Percentiles rank a stretch among this genome's conserved stretches.
Conservation (phyloP, 192 early-diverging fungal genomes). For the Rhizoclosmatium sp. region DNA sequence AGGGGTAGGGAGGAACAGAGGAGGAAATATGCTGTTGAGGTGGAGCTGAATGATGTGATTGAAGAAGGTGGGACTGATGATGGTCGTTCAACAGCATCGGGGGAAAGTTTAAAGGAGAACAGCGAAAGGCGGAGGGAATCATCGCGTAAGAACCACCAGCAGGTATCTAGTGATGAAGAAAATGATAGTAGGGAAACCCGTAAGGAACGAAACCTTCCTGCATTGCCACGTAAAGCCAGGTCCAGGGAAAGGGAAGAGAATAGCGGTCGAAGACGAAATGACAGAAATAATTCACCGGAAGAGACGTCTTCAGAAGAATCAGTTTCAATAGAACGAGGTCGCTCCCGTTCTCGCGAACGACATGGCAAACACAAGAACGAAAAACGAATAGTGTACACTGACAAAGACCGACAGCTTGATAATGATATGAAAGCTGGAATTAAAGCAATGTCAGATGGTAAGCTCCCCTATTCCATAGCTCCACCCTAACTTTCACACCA, state of each 20-base stretch:
- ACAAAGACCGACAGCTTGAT: not conserved
- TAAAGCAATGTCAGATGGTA: slow-evolving; percentile 19
- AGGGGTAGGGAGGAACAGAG: not conserved
- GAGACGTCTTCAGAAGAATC: too few relatives aligned
- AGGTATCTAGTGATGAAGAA: not conserved
- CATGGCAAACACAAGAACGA: too few relatives aligned
- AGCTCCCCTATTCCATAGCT: not conserved
- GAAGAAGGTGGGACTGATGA: slow-evolving; percentile 3
- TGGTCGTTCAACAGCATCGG: not conserved
- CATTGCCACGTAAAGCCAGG: not conserved
- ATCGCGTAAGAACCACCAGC: too few relatives aligned
- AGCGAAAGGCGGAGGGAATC: not conserved
- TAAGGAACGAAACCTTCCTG: not conserved
- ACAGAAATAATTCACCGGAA: too few relatives aligned
- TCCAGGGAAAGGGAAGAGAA: too few relatives aligned
- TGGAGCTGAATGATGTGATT: slow-evolving; percentile 1
- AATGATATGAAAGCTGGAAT: slow-evolving; percentile 27
- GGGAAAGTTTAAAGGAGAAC: not conserved
- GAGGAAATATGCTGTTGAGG: not conserved
- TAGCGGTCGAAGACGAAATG: too few relatives aligned
- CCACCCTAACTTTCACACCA: not conserved
- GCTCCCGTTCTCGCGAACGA: too few relatives aligned
- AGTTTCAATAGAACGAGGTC: too few relatives aligned
- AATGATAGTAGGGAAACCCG: not conserved
- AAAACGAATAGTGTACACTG: not conserved